phyloP scores from a whole-genome alignment of 2,329 filamentous ascomycete genomes.

The Xylaria sp. region DNA sequence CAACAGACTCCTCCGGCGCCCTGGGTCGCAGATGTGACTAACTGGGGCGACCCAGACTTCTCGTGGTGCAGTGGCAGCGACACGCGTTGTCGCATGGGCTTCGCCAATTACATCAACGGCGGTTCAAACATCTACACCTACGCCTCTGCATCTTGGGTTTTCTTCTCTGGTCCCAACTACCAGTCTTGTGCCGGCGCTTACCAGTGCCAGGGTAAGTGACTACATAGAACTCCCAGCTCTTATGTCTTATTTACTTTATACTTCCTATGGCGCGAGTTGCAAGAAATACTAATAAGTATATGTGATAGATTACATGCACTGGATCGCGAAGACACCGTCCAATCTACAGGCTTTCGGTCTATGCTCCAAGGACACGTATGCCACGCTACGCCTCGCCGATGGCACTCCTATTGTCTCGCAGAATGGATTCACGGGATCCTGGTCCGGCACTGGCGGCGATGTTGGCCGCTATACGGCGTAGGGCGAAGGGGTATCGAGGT shows the following conservation, averaged over 20 bases:
- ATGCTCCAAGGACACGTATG: constrained; percentile 55
- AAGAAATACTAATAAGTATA: background rate
- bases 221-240: background rate
- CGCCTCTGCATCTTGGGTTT: constrained; percentile 57
- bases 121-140: constrained; percentile 55
- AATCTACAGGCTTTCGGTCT: constrained; percentile 57
- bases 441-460: constrained; percentile 49
- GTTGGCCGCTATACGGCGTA: constrained; percentile 54
- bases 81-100: constrained; percentile 57
- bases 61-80: constrained; percentile 53
- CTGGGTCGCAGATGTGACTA: constrained; percentile 52
- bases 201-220: constrained; percentile 51
- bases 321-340: constrained; percentile 52
- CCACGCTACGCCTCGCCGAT: constrained; percentile 52
- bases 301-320: constrained; percentile 53
- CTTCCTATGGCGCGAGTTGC: background rate
- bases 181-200: constrained; percentile 50
- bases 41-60: constrained; percentile 58
- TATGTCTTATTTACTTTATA: background rate
- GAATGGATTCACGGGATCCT: constrained; percentile 52
- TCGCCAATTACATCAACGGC: constrained; percentile 57
- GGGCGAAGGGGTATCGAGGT: background rate
- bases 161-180: constrained; percentile 56
- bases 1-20: constrained; percentile 53
- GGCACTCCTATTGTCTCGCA: constrained; percentile 50